Percentiles rank a stretch among this genome's conserved stretches.
These are phyloP conservation scores for Aleurites moluccanus DNA, from an alignment of 441 rosid genomes.

Conservation along the genomic window DNA sequence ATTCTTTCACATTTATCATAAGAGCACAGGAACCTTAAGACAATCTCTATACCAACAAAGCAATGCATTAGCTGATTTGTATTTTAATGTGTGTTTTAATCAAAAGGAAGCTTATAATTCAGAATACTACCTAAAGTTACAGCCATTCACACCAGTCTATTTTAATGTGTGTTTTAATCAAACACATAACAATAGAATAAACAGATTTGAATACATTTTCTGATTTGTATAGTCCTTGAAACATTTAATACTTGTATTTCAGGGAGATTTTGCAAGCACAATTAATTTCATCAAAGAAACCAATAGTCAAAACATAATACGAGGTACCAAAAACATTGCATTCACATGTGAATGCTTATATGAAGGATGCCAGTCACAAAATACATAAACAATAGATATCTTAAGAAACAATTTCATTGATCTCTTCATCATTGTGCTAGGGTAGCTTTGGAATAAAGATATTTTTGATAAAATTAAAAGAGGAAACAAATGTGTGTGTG, in stretches of 20 bases:
- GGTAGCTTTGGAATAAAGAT: background rate
- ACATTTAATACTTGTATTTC: background rate
- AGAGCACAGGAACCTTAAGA: background rate
- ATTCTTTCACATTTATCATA: background rate
- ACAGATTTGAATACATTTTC: background rate
- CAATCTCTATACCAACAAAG: background rate
- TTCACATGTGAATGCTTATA: background rate
- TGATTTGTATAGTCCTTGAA: background rate
- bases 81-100: no score
- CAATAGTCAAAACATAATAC: background rate
- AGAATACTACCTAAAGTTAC: background rate
- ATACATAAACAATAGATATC: background rate
- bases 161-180: background rate
- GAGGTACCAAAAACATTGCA: background rate
- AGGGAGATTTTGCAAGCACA: background rate
- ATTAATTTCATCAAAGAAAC: constrained; percentile 1
- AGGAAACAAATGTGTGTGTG: background rate
- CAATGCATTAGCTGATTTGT: background rate
- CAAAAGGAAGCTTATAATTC: background rate
- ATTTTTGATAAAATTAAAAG: background rate
- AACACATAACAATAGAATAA: background rate
- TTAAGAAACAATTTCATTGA: background rate
- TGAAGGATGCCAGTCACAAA: background rate
- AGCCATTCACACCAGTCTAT: background rate
- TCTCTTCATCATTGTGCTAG: background rate